Evolutionary conservation across 768 basidiomycete genomes (phyloP).

Genomic region (Serendipita sp.): DNA sequence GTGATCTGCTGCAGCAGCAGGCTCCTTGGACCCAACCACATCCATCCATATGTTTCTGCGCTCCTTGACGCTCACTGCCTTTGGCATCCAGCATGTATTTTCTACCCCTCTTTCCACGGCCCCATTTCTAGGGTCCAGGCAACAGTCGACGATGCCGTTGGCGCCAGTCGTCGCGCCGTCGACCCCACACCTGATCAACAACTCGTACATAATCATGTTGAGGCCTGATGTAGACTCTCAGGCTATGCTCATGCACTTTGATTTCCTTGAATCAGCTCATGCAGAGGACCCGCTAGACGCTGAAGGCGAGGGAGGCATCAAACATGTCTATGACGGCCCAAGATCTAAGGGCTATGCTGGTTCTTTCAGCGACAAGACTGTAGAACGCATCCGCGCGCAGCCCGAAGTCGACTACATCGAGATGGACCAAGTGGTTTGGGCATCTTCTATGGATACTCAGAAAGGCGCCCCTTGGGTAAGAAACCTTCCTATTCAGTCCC

Average conservation of each 20-base stretch:
- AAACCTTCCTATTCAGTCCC: conserved; percentile 9
- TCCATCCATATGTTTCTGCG: conserved; percentile 22
- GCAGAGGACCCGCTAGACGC: conserved; percentile 36
- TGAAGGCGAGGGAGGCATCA: conserved; percentile 25
- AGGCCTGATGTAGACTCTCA: conserved; percentile 47
- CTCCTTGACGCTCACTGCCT: conserved; percentile 23
- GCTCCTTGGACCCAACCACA: conserved; percentile 8
- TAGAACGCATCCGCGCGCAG: conserved; percentile 61
- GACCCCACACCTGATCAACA: conserved; percentile 32
- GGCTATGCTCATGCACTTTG: conserved; percentile 59
- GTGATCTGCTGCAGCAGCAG: neutral
- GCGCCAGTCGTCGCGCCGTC: conserved; percentile 35
- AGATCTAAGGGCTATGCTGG: conserved; percentile 65
- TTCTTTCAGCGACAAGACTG: conserved; percentile 46
- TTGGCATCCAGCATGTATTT: conserved; percentile 21
- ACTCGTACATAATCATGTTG: conserved; percentile 90
- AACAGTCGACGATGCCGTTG: conserved; percentile 30
- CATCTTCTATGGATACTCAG: conserved; percentile 25
- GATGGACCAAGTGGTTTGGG: conserved; percentile 75
- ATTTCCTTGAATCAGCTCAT: conserved; percentile 53
- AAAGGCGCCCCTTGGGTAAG: conserved; percentile 74
- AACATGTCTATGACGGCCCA: conserved; percentile 61
- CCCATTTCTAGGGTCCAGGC: conserved; percentile 18
- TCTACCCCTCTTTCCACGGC: conserved; percentile 33
- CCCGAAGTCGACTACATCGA: conserved; percentile 91